A percentile compares a stretch with the other conserved stretches of the same genome.
These are phyloP conservation scores for Capsicum chinense DNA, from an alignment of 257 asterid species.

Conservation along the genomic window DNA sequence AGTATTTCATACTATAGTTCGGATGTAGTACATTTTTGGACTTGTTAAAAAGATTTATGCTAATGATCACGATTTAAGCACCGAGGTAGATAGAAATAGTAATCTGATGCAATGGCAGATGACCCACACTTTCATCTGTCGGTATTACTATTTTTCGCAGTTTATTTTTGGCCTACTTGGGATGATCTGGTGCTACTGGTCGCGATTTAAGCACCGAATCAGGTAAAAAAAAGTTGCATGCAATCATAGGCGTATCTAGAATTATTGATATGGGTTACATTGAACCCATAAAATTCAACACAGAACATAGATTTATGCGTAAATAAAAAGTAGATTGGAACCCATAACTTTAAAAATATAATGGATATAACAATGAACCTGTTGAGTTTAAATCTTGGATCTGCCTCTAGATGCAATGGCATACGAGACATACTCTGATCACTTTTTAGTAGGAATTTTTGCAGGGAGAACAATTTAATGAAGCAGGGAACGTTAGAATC, in stretches of 20 bases:
- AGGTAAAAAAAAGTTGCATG: background rate
- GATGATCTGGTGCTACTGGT: background rate
- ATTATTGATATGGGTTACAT: too few relatives aligned
- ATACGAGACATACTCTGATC: background rate
- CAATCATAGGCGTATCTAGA: background rate
- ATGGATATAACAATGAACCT: too few relatives aligned
- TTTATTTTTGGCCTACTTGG: background rate
- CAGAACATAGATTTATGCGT: too few relatives aligned
- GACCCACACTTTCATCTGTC: background rate
- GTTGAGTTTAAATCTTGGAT: too few relatives aligned
- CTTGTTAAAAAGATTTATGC: background rate
- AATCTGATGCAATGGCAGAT: background rate
- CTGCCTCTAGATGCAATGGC: background rate
- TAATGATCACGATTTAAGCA: background rate
- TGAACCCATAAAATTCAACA: too few relatives aligned
- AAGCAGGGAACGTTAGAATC: background rate
- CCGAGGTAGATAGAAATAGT: background rate
- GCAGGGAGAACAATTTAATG: background rate
- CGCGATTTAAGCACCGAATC: background rate
- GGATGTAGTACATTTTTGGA: background rate
- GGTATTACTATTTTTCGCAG: background rate
- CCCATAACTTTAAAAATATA: too few relatives aligned
- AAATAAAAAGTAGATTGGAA: too few relatives aligned
- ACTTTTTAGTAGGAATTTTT: background rate
- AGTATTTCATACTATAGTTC: background rate